Base-by-base conservation (phyloP, 495 filamentous ascomycete genomes). In the Aspergillus funiculosus region DNA sequence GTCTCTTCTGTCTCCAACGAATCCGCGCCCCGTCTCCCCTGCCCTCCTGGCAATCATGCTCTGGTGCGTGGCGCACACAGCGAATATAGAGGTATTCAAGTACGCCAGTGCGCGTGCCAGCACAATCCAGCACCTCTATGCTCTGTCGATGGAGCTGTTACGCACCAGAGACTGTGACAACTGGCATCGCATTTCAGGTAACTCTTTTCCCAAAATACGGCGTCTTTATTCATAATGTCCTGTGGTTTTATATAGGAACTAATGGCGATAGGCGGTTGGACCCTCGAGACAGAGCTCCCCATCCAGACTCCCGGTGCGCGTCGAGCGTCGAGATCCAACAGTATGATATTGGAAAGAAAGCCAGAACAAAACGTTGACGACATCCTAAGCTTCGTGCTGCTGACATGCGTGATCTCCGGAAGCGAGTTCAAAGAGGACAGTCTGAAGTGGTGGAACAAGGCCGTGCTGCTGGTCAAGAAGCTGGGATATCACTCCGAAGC, bases 31-130 rank as follows among this genome's bases (percentile, higher is more conserved):
- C 11, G 57, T 53, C 18, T 64, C 62, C 6, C 57, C 64, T 1
- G 64, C 66, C 13, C 46, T 71, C 5, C 54, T 71, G 1, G 51
- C 59, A 0, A 63, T 59, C 5, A 67, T 73, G 26, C 57, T 73
- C 0, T 71, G 62, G 55, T 63, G 59, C 25, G 63, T 64, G 14
- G 55, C 67, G 7, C 66, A 71, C 29, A 71, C 69, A 5, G 59
- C 66, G 0, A 59, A 69, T 27, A 57, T 65, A 9, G 49, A 43
- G 6, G 58, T 60, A 17, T 57, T 70, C 29, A 40, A 56, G 18
- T 22, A 59, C 29, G 19, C 59, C 24, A 43, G 61, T 35, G 39
- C 60, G 28, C 44, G 57, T 37, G 54, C 52, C 19, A 53, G 61
- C 27, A 56, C 51, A 14, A 61, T 42, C 40, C 52, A 53, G 29